These are phyloP conservation scores for Psilocybe tampanensis DNA, from an alignment of 768 basidiomycete genomes.

Conservation along the genomic window DNA sequence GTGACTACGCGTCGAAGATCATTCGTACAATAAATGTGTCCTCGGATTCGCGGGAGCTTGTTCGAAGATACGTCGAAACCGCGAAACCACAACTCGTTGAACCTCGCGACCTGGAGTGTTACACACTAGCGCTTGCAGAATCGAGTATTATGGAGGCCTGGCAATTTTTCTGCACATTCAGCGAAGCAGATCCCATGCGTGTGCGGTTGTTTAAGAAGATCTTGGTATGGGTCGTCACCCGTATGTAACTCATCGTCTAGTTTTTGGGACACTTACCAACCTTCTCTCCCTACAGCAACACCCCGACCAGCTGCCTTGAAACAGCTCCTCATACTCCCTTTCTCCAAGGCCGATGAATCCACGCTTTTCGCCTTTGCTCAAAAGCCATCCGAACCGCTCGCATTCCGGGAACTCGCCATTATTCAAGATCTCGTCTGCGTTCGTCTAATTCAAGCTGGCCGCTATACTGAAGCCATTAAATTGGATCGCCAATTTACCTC, in stretches of 20 bases:
- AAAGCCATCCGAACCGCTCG: slow-evolving; percentile 50
- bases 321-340: slow-evolving; percentile 65
- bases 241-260: slow-evolving; percentile 42
- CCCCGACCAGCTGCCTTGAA: slow-evolving; percentile 60
- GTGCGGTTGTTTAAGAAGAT: slow-evolving; percentile 58
- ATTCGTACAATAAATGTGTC: slow-evolving; percentile 61
- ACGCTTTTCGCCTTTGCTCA: slow-evolving; percentile 60
- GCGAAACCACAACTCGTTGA: slow-evolving; percentile 72
- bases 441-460: slow-evolving; percentile 73
- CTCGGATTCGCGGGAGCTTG: slow-evolving; percentile 52
- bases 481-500: slow-evolving; percentile 66
- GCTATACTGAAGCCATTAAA: slow-evolving; percentile 73
- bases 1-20: slow-evolving; percentile 80
- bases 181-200: slow-evolving; percentile 56
- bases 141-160: slow-evolving; percentile 71
- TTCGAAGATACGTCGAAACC: slow-evolving; percentile 75
- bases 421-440: slow-evolving; percentile 81
- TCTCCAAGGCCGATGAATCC: slow-evolving; percentile 65
- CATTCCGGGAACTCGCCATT: slow-evolving; percentile 51
- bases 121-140: slow-evolving; percentile 67
- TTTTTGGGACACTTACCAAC: background rate
- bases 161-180: slow-evolving; percentile 73
- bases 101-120: slow-evolving; percentile 72
- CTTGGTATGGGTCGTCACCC: slow-evolving; percentile 67
- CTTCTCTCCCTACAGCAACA: slow-evolving; percentile 42